Evolutionary conservation across 23 red algal genomes (phyloP).

Genomic region (Gracilaria domingensis): DNA sequence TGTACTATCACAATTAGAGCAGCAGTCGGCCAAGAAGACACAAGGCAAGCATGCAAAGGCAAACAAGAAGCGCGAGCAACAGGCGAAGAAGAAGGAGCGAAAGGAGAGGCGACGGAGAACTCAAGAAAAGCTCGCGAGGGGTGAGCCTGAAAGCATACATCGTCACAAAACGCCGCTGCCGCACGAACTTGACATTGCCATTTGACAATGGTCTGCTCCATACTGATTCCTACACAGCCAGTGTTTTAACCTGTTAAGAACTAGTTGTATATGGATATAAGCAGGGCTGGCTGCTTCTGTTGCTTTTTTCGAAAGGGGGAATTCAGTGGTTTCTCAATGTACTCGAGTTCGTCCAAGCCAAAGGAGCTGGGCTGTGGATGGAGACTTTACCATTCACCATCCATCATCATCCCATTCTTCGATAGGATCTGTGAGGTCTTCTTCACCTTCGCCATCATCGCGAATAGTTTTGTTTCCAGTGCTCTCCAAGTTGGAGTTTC

Average conservation of each 20-base stretch:
- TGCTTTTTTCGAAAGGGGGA: not conserved
- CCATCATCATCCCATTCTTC: slow-evolving; percentile 23
- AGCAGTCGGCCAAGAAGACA: not conserved
- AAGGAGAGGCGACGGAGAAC: slow-evolving; percentile 61
- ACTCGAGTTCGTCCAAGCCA: not conserved
- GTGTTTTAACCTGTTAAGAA: slow-evolving; percentile 9
- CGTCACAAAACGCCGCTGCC: not conserved
- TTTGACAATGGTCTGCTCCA: not conserved
- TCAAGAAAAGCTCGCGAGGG: slow-evolving; percentile 56
- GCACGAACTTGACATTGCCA: slow-evolving; percentile 58
- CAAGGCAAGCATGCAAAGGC: slow-evolving; percentile 18
- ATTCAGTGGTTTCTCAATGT: not conserved
- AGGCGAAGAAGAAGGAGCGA: slow-evolving; percentile 56
- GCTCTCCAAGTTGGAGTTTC: not conserved
- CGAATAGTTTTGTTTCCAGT: not conserved
- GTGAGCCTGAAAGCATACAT: not conserved
- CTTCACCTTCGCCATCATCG: slow-evolving; percentile 4
- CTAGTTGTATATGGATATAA: not conserved
- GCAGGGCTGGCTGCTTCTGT: not conserved
- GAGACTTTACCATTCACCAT: not conserved
- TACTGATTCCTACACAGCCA: too few species aligned
- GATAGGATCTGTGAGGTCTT: slow-evolving; percentile 33
- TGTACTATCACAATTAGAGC: slow-evolving; percentile 12
- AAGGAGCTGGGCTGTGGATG: not conserved
- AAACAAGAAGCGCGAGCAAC: slow-evolving; percentile 60